Base-by-base conservation (phyloP, 192 early-diverging fungal genomes). In the Mortierella hygrophila region DNA sequence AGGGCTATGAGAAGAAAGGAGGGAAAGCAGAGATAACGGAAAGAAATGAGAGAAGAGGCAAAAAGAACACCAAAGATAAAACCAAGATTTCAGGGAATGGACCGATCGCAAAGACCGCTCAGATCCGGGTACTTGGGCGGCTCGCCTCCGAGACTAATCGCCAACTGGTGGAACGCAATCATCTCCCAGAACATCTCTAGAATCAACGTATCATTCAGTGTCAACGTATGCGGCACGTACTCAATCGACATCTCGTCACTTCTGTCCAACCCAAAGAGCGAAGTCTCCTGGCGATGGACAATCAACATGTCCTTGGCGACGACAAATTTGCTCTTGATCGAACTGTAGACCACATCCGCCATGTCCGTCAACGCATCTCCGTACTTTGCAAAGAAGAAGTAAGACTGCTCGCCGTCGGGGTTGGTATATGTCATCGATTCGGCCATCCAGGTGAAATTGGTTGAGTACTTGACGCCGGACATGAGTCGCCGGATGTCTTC, bases 151-250 rank as follows among this genome's bases (percentile, higher is more conserved):
- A 42, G 35, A 13, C 32, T 42, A 7, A 85, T 70, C 3, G 82
- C 82, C 54, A 85, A 29, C 54, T 85, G 57, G 4, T 69, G 82
- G 47, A 63, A 85, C 23, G 68, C 73, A 68, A 85, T 46, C 63
- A 79, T 46, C 74, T 85, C 77, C 54, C 49, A 85, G 77, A 40
- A 85, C 47, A 68, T 79, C 20, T 79, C n/a, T 41, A 85, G 18
- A 15, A 85, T 4, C 7, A 63, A 4, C 8, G 77, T 79, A 35
- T 85, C 82, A 29, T 79, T 70, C 11, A 60, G 10, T 1, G 68
- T 79, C 54, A 79, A n/a, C 6, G 29, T 57, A 41, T 85, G 82
- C 1, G 82, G 82, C 16, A 83, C 52, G 40, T 74, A 42, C 18
- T 32, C 10, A n/a, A 75, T 47, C n/a, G 21, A 35, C 32, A 35